phyloP scores from a whole-genome alignment of 441 rosid species.

The Arabidopsis lyrata region DNA sequence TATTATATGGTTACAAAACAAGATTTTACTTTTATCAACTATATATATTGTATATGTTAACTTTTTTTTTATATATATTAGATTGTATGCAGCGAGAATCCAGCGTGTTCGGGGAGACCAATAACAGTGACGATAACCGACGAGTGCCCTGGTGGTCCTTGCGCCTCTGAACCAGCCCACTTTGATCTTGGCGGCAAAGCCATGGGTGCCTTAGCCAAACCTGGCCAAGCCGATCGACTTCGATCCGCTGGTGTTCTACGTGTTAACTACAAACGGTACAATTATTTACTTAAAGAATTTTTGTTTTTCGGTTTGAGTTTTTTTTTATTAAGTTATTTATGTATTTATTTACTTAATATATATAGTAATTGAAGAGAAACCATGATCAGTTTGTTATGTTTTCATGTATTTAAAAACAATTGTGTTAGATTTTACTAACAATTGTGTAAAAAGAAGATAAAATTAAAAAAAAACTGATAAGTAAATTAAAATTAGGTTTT shows the following conservation, averaged over 20 bases:
- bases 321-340: too few relatives aligned
- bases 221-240: slow-evolving; percentile 38
- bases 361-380: too few relatives aligned
- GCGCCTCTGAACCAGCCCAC: slow-evolving; percentile 36
- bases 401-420: too few relatives aligned
- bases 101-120: slow-evolving; percentile 44
- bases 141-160: slow-evolving; percentile 48
- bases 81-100: slow-evolving; percentile 37
- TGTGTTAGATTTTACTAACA: too few relatives aligned
- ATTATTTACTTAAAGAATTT: background rate
- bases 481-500: too few relatives aligned
- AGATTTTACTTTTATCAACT: background rate
- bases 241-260: slow-evolving; percentile 40
- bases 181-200: slow-evolving; percentile 45
- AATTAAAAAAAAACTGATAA: too few relatives aligned
- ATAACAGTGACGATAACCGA: slow-evolving; percentile 44
- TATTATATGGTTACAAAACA: background rate
- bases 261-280: slow-evolving; percentile 40
- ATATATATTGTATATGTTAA: too few relatives aligned
- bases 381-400: too few relatives aligned
- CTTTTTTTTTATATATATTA: too few relatives aligned
- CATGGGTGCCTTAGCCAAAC: slow-evolving; percentile 45
- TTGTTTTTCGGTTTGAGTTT: too few relatives aligned
- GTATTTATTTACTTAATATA: too few relatives aligned
- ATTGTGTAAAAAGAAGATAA: too few relatives aligned